phyloP scores from a whole-genome alignment of 2,329 filamentous ascomycete genomes.

The Cadophora gregata region DNA sequence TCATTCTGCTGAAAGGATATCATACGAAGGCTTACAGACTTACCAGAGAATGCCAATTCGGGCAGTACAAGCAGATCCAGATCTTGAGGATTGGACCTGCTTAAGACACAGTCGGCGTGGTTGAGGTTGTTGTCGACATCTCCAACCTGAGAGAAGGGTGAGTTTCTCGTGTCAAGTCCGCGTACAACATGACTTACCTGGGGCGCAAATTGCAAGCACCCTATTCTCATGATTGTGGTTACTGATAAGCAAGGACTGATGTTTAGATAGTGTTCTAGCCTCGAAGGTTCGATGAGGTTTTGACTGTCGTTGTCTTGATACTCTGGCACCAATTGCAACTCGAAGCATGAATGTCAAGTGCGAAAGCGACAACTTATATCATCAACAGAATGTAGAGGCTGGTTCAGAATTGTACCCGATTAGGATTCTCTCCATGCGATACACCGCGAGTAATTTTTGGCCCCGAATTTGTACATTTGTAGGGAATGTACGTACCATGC shows the following conservation, averaged over 20 bases:
- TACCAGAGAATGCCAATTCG: slow-evolving; percentile 77
- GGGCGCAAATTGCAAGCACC: slow-evolving; percentile 72
- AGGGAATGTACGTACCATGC: background rate
- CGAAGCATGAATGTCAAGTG: background rate
- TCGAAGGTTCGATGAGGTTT: background rate
- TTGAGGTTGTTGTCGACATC: slow-evolving; percentile 73
- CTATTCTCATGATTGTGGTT: slow-evolving; percentile 65
- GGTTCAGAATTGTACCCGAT: background rate
- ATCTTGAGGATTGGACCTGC: slow-evolving; percentile 54
- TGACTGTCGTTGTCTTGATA: background rate
- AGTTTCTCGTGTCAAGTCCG: background rate
- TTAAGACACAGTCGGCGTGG: slow-evolving; percentile 68
- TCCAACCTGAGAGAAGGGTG: slow-evolving; percentile 66
- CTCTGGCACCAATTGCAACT: background rate
- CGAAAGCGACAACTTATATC: slow-evolving; percentile 2
- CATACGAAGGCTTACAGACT: slow-evolving; percentile 44
- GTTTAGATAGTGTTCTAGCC: background rate
- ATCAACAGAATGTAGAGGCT: background rate
- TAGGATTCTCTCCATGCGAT: background rate
- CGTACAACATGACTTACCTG: slow-evolving; percentile 52
- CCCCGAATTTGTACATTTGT: background rate
- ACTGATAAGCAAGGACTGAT: background rate
- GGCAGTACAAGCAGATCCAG: slow-evolving; percentile 77
- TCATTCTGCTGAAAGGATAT: background rate
- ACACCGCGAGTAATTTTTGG: background rate